A percentile compares a stretch with the other conserved stretches of the same genome.
phyloP scores from a whole-genome alignment of 1,284 basidiomycete species.

The Ustilago loliicola region DNA sequence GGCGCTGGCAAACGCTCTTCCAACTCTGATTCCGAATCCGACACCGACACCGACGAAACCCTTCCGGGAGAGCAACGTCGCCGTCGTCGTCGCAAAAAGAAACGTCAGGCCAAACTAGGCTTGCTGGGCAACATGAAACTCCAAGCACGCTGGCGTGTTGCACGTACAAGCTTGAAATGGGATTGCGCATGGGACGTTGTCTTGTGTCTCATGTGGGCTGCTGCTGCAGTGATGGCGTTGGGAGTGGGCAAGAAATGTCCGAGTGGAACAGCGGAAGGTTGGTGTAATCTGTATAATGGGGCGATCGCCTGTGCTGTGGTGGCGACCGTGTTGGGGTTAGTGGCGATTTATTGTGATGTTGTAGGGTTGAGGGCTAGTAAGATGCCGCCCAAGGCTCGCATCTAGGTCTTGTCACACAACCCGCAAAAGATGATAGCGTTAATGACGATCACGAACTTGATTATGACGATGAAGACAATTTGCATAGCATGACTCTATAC shows the following conservation, averaged over 20 bases:
- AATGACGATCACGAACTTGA: conserved; percentile 2
- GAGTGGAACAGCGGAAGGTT: conserved; percentile 42
- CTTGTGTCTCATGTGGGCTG: conserved; percentile 49
- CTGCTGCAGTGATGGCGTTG: conserved; percentile 47
- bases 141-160: conserved; percentile 49
- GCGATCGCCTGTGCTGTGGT: conserved; percentile 55
- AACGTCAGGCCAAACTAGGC: conserved; percentile 29
- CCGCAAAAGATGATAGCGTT: neutral
- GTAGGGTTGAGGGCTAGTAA: conserved; percentile 36
- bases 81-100: conserved; percentile 33
- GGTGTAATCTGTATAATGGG: conserved; percentile 60
- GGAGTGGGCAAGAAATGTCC: conserved; percentile 51
- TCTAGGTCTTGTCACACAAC: conserved; percentile 6
- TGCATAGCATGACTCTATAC: conserved; percentile 5
- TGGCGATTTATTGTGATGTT: conserved; percentile 51
- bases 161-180: conserved; percentile 51
- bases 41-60: conserved; percentile 34
- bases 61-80: conserved; percentile 31
- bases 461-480: neutral
- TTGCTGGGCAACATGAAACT: conserved; percentile 50
- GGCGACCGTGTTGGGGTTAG: conserved; percentile 25
- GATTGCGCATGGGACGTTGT: conserved; percentile 52
- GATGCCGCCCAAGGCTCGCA: conserved; percentile 36
- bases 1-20: conserved; percentile 15
- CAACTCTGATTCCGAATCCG: conserved; percentile 15